A percentile compares a stretch with the other conserved stretches of the same genome.
These are phyloP conservation scores for Dispira parvispora DNA, from an alignment of 192 early-diverging fungal genomes.

Conservation along the genomic window DNA sequence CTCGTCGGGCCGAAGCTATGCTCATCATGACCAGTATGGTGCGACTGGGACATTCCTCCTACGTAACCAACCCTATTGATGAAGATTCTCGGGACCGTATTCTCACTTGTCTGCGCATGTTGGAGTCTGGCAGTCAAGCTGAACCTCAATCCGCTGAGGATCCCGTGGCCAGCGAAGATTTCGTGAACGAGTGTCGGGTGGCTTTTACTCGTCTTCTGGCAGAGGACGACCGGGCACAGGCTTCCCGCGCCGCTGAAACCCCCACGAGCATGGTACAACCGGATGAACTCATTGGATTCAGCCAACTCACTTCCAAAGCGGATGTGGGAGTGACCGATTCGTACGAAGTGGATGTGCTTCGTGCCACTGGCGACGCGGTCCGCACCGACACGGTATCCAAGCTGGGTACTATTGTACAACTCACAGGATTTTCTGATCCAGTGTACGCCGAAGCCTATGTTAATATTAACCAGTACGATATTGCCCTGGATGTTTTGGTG, in stretches of 20 bases:
- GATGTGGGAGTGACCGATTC: constrained; percentile 41
- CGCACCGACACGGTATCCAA: constrained; percentile 75
- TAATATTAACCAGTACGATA: constrained; percentile 93
- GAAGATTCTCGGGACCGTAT: constrained; percentile 94
- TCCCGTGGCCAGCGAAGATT: constrained; percentile 23
- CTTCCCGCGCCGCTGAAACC: constrained; percentile 16
- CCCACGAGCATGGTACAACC: constrained; percentile 45
- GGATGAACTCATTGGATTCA: constrained; percentile 78
- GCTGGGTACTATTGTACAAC: constrained; percentile 83
- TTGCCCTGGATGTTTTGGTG: constrained; percentile 87
- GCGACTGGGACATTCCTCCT: constrained; percentile 77
- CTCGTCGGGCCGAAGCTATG: constrained; percentile 90
- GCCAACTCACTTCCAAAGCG: constrained; percentile 63
- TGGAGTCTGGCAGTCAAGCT: constrained; percentile 26
- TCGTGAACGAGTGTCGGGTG: constrained; percentile 38
- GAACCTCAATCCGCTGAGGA: constrained; percentile 11
- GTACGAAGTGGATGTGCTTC: constrained; percentile 81
- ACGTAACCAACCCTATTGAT: constrained; percentile 76
- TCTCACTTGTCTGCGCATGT: constrained; percentile 62
- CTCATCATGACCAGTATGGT: constrained; percentile 94
- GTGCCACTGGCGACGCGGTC: constrained; percentile 61
- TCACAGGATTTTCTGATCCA: constrained; percentile 94
- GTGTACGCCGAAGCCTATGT: constrained; percentile 99
- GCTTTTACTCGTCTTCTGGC: constrained; percentile 39
- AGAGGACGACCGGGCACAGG: constrained; percentile 42